Base-by-base conservation (phyloP, 2,329 filamentous ascomycete species). In the Myriangium duriaei region DNA sequence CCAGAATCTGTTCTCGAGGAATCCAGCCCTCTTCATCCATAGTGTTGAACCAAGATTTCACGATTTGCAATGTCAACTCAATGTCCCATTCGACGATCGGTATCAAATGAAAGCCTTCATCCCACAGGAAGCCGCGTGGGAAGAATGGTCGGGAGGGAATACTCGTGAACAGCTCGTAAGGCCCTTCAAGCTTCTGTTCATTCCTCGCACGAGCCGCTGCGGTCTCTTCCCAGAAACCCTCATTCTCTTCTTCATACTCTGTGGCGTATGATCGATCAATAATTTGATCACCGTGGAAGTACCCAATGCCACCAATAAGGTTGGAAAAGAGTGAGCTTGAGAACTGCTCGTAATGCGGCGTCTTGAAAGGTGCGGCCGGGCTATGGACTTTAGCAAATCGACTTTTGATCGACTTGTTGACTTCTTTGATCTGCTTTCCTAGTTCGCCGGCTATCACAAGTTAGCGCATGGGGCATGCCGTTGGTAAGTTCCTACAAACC, bases 21-120 rank as follows among this genome's bases (percentile, higher is more conserved):
- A 98, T 96, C 91, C 91, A 98, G 38, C 91, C 91, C 56, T 96
- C 86, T 11, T 91, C 81, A 48, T 98, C 91, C 74, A 96, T 94
- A 12, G 93, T 73, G 46, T 79, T 85, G 64, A 92, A 92, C 91
- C 91, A 98, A 60, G 84, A 94, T 62, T 81, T 83, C 45, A 96
- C 73, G 47, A 98, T 85, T 45, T 95, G 85, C 34, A 78, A 67
- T 0, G 83, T 78, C 36, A 96, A 70, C 53, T 95, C 87, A 37
- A 86, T 75, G 55, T 98, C 91, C 82, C 87, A 98, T 47, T 98
- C 88, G 13, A 85, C 72, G 38, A 98, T 79, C 2, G 87, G 87
- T 33, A 94, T 67, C 24, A 98, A 67, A 53, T 98, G 91, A 61
- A 96, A 98, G 1, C 91, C 91, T 58, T 98, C 91, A 51, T 98